Percentiles rank a stretch among this genome's conserved stretches.
Evolutionary conservation across 257 asterid genomes (phyloP).

Genomic region (Solanum pimpinellifolium): DNA sequence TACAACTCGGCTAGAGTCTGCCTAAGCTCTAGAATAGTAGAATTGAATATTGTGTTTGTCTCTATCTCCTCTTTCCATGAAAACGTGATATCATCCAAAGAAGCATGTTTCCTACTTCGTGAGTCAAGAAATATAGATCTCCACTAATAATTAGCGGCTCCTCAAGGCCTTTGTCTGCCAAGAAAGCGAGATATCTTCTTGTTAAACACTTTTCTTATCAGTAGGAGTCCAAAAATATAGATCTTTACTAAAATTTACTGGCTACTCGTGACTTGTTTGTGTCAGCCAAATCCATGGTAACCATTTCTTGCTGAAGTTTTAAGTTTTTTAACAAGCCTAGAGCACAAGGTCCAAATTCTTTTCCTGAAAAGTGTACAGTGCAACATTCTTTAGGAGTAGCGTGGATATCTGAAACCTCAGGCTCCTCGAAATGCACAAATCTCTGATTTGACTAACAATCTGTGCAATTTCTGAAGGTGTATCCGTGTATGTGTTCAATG

Average conservation of each 20-base stretch:
- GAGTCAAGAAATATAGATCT: slow-evolving; percentile 4
- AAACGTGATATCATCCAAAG: slow-evolving; percentile 11
- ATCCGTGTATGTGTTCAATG: neutral
- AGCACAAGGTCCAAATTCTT: neutral
- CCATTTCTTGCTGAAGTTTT: neutral
- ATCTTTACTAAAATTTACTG: neutral
- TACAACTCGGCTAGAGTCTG: neutral
- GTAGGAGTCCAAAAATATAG: slow-evolving; percentile 11
- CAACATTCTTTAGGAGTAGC: slow-evolving; percentile 9
- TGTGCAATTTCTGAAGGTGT: neutral
- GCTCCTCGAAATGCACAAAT: slow-evolving; percentile 3
- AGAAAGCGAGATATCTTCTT: neutral
- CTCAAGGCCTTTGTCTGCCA: slow-evolving; percentile 3
- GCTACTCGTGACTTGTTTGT: neutral
- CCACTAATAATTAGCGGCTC: neutral
- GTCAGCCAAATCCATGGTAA: neutral
- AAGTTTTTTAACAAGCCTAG: slow-evolving; percentile 2
- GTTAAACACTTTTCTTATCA: neutral
- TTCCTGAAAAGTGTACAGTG: neutral
- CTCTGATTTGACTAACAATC: neutral
- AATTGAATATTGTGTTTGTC: neutral
- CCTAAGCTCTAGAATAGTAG: slow-evolving; percentile 25
- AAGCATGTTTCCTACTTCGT: slow-evolving; percentile 35
- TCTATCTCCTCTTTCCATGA: neutral
- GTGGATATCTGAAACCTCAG: slow-evolving; percentile 1